Evolutionary conservation across 1,139 yeast species (phyloP).

Genomic region (Kurtzmaniella natalensis): DNA sequence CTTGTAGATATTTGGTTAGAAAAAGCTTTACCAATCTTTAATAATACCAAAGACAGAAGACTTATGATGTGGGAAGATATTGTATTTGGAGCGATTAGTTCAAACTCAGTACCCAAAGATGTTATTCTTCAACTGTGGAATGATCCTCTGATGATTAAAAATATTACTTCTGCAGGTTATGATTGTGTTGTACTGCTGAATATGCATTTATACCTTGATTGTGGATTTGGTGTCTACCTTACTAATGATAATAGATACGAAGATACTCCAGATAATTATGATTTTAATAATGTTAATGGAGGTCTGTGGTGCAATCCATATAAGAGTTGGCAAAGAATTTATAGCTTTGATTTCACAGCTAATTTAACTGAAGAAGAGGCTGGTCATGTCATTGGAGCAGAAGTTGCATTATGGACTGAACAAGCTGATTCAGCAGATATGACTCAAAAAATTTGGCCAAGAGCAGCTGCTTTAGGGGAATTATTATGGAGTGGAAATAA

Average conservation of each 20-base stretch:
- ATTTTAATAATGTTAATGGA: conserved; percentile 29
- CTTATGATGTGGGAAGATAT: conserved; percentile 49
- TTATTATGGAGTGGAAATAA: conserved; percentile 44
- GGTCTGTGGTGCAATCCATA: conserved; percentile 52
- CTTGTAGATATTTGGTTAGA: conserved; percentile 40
- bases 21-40: conserved; percentile 32
- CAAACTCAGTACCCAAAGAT: conserved; percentile 24
- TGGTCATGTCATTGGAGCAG: conserved; percentile 39
- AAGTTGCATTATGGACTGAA: conserved; percentile 45
- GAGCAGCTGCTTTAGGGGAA: conserved; percentile 47
- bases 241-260: conserved; percentile 35
- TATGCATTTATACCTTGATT: conserved; percentile 39
- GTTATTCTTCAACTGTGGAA: conserved; percentile 43
- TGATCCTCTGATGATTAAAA: conserved; percentile 21
- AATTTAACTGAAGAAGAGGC: conserved; percentile 31
- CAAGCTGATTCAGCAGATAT: conserved; percentile 36
- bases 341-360: conserved; percentile 33
- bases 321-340: conserved; percentile 47
- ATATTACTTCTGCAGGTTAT: conserved; percentile 33
- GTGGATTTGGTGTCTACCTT: conserved; percentile 43
- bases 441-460: conserved; percentile 44
- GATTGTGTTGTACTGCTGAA: conserved; percentile 40
- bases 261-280: conserved; percentile 20
- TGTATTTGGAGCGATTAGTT: conserved; percentile 21
- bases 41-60: conserved; percentile 17